These are phyloP conservation scores for Saccharomyces hybrid DNA, from an alignment of 1,139 yeast genomes.

Conservation along the genomic window DNA sequence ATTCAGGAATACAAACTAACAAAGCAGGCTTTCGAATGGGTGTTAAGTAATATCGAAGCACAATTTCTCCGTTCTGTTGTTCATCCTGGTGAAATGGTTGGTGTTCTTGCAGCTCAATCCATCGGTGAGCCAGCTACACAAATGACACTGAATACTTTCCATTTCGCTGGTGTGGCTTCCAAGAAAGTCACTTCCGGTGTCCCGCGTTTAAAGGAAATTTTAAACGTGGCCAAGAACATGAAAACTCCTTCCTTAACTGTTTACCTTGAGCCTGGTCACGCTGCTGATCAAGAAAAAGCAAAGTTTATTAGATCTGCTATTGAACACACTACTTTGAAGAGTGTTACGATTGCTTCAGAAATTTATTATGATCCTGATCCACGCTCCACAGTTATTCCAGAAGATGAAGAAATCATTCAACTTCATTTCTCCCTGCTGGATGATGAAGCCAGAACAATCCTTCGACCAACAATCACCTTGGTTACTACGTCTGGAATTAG, in stretches of 20 bases:
- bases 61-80: conserved; percentile 91
- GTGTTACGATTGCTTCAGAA: conserved; percentile 95
- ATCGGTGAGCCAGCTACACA: conserved; percentile 99
- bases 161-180: conserved; percentile 99
- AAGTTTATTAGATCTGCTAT: conserved; percentile 93
- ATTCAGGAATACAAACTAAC: conserved; percentile 84
- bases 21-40: conserved; percentile 90
- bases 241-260: conserved; percentile 98
- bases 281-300: conserved; percentile 85
- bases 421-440: conserved; percentile 97
- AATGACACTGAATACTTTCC: conserved; percentile 98
- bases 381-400: conserved; percentile 87
- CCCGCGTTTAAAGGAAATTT: conserved; percentile 97
- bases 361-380: conserved; percentile 98
- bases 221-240: conserved; percentile 95
- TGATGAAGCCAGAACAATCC: conserved; percentile 91
- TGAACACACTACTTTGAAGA: conserved; percentile 89
- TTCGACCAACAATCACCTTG: conserved; percentile 95
- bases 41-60: conserved; percentile 82
- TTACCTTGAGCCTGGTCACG: conserved; percentile 70
- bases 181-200: conserved; percentile 99
- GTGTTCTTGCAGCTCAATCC: conserved; percentile 97
- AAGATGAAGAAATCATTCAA: conserved; percentile 93
- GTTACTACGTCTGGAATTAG: conserved; percentile 91
- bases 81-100: conserved; percentile 99